Base-by-base conservation (phyloP, 495 filamentous ascomycete species). In the Neurospora sp. region DNA sequence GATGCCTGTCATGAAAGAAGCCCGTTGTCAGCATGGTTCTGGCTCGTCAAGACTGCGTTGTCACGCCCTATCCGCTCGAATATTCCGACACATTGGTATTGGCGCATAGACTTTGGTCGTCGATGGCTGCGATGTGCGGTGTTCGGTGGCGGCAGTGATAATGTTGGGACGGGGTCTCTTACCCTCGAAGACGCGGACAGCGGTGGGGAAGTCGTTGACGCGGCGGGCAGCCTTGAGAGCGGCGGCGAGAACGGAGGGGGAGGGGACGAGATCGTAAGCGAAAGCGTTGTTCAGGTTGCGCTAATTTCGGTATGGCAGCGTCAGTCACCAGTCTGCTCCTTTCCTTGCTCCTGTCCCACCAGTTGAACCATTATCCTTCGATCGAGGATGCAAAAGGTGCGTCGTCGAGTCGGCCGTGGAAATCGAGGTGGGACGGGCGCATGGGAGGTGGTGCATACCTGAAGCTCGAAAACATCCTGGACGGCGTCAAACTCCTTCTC, bases 211-310 rank as follows among this genome's bases (percentile, higher is more conserved):
- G 87, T 99, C 96, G 85, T 99, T 97, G 81, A 99, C 96, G 82
- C 96, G 89, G 80, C 96, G 87, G 70, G 96, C 96, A 74, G 96
- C 96, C 82, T 88, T 91, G 71, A 99, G 88, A 71, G 96, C 96
- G 76, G 96, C 94, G 77, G 89, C 88, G 83, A 98, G 90, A 80
- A 99, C 96, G 77, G 93, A 90, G 70, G 95, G 89, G 70, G 95
- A 94, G 77, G 96, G 96, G 75, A 99, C 96, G 79, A 99, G 90
- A 89, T 99, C 96, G 91, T 99, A 99, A 82, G 96, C 96, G 85
- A 99, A 99, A 83, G 92, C 94, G 86, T 99, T 99, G 91, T 99
- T 99, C 77, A 99, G 88, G 85, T 99, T 99, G 81, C 96, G 94
- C 94, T 99, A 78, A 65, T 65, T 65, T 65, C 53, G 53, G 53